Evolutionary conservation across 192 early-diverging fungal species (phyloP).

Genomic region (Spinellus fusiger): DNA sequence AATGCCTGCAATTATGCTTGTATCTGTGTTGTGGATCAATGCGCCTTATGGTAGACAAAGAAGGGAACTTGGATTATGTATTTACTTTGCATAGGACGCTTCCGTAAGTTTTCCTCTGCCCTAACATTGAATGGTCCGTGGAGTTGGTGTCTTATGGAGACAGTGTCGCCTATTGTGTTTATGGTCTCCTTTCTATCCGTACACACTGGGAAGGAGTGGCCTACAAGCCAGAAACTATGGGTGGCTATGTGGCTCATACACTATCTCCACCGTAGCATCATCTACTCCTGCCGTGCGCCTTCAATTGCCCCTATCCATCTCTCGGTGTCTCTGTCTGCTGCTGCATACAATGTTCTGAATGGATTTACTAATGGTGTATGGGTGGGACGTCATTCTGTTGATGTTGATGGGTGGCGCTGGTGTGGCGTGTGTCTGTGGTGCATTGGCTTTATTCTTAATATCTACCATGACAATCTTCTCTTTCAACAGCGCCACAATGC

Average conservation of each 20-base stretch:
- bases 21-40: constrained; percentile 8
- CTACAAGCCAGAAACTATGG: constrained; percentile 15
- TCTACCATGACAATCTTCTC: constrained; percentile 35
- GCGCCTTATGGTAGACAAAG: constrained; percentile 27
- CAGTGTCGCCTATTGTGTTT: constrained; percentile 23
- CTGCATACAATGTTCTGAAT: constrained; percentile 32
- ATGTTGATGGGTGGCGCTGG: neutral
- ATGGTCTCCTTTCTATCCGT: neutral
- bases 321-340: neutral
- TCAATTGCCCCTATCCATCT: constrained; percentile 27
- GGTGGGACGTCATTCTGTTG: constrained; percentile 18
- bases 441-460: constrained; percentile 26
- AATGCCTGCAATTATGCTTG: constrained; percentile 9
- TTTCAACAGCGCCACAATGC: constrained; percentile 17
- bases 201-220: constrained; percentile 5
- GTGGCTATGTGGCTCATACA: constrained; percentile 24
- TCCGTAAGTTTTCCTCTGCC: neutral
- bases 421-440: constrained; percentile 16
- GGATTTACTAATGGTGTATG: constrained; percentile 31
- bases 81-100: constrained; percentile 10
- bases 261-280: constrained; percentile 28
- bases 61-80: neutral
- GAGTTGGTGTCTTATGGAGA: constrained; percentile 35
- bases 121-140: constrained; percentile 22
- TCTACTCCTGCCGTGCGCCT: constrained; percentile 23